Conservation (phyloP, 2,329 filamentous ascomycete genomes). For the Geosmithia morbida region DNA sequence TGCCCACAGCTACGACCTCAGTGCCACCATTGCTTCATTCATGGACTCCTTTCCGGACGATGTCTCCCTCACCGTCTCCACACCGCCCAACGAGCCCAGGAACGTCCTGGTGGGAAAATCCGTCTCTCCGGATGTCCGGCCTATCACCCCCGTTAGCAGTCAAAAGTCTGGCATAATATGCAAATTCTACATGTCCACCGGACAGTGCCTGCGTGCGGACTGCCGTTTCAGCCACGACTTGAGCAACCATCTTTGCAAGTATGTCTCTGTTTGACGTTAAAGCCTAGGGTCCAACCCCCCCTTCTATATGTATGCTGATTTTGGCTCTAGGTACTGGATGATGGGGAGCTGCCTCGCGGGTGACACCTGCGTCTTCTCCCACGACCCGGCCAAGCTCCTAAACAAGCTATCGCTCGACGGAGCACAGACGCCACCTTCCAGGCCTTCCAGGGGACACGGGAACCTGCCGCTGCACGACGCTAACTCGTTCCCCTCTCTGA, state of each 20-base stretch:
- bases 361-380: conserved; percentile 89
- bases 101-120: conserved; percentile 77
- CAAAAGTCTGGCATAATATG: conserved; percentile 82
- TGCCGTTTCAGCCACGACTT: conserved; percentile 96
- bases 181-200: conserved; percentile 92
- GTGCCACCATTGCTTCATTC: conserved; percentile 76
- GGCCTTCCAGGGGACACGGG: conserved; percentile 32
- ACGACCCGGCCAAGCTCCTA: conserved; percentile 79
- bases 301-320: not conserved
- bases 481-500: conserved; percentile 70
- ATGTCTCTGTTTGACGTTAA: conserved; percentile 28
- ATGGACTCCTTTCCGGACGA: conserved; percentile 42
- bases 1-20: conserved; percentile 81
- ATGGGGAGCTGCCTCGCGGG: conserved; percentile 91
- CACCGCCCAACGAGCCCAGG: conserved; percentile 36
- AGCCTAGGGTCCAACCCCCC: not conserved
- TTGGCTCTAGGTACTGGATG: conserved; percentile 67
- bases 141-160: conserved; percentile 57
- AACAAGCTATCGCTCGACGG: conserved; percentile 67
- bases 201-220: conserved; percentile 89
- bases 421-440: conserved; percentile 44
- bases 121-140: conserved; percentile 60
- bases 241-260: conserved; percentile 96
- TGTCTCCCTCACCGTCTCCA: not conserved
- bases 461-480: conserved; percentile 72